Percentiles rank a stretch among this genome's conserved stretches.
These are phyloP conservation scores for Monosporozyma aerobia DNA, from an alignment of 805 yeast genomes.

Conservation along the genomic window DNA sequence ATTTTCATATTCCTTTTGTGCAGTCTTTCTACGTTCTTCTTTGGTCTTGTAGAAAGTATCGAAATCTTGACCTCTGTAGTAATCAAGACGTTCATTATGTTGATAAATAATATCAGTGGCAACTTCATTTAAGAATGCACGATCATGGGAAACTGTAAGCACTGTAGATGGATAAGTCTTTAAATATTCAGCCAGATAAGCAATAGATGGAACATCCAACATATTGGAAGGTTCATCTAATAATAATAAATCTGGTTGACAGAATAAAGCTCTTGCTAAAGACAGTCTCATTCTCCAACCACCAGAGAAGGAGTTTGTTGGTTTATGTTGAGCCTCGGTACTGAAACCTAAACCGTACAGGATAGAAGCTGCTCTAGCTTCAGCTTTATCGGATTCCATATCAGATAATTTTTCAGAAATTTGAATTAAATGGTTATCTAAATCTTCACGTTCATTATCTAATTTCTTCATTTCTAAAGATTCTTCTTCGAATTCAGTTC, in stretches of 20 bases:
- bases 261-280: constrained; percentile 94
- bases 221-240: constrained; percentile 99
- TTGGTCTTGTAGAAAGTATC: constrained; percentile 87
- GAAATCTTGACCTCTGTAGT: constrained; percentile 88
- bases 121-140: constrained; percentile 93
- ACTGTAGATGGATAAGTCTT: constrained; percentile 89
- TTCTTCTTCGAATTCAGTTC: constrained; percentile 65
- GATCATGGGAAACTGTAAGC: constrained; percentile 93
- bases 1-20: constrained; percentile 89
- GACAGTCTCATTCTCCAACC: constrained; percentile 99
- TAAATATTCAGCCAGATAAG: constrained; percentile 81
- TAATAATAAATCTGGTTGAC: constrained; percentile 87
- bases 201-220: constrained; percentile 99
- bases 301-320: constrained; percentile 93
- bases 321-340: constrained; percentile 67
- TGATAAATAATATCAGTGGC: constrained; percentile 98
- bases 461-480: constrained; percentile 66
- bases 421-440: constrained; percentile 68
- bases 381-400: constrained; percentile 97
- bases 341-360: constrained; percentile 91
- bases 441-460: constrained; percentile 84
- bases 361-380: constrained; percentile 91
- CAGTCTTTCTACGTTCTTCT: constrained; percentile 91
- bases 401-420: constrained; percentile 76
- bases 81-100: constrained; percentile 93